Conservation (phyloP, 2,329 filamentous ascomycete genomes). For the Neoscytalidium dimidiatum region DNA sequence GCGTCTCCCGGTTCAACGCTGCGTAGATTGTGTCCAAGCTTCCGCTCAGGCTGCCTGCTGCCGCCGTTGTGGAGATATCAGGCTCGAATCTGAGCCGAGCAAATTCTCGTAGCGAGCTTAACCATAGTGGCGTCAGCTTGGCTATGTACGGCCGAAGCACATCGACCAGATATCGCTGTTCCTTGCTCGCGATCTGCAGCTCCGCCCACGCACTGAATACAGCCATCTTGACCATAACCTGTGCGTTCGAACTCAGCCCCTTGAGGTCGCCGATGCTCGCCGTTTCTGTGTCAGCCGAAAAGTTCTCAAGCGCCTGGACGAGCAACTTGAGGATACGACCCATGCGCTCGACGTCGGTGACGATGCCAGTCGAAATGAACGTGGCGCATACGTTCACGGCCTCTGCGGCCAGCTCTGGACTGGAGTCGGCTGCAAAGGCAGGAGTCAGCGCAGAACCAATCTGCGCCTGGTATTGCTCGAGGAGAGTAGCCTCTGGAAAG, state of each 20-base stretch:
- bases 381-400: constrained; percentile 97
- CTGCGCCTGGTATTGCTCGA: constrained; percentile 98
- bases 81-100: constrained; percentile 92
- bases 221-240: constrained; percentile 98
- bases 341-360: constrained; percentile 98
- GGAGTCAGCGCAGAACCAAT: constrained; percentile 96
- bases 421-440: constrained; percentile 93
- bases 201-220: constrained; percentile 98
- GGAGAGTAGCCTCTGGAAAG: constrained; percentile 92
- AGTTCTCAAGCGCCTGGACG: constrained; percentile 87
- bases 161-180: constrained; percentile 85
- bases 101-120: constrained; percentile 90
- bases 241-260: constrained; percentile 90
- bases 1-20: constrained; percentile 88
- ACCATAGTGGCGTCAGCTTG: constrained; percentile 87
- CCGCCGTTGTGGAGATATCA: constrained; percentile 81
- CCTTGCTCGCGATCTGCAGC: constrained; percentile 89
- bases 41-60: constrained; percentile 76
- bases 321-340: constrained; percentile 93
- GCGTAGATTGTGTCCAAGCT: constrained; percentile 94
- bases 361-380: constrained; percentile 95
- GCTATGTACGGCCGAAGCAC: constrained; percentile 90
- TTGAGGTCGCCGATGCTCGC: constrained; percentile 90
- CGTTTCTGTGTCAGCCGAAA: constrained; percentile 78
- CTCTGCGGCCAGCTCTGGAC: constrained; percentile 90